Base-by-base conservation (phyloP, 345 rosid species). In the Populus deltoides region DNA sequence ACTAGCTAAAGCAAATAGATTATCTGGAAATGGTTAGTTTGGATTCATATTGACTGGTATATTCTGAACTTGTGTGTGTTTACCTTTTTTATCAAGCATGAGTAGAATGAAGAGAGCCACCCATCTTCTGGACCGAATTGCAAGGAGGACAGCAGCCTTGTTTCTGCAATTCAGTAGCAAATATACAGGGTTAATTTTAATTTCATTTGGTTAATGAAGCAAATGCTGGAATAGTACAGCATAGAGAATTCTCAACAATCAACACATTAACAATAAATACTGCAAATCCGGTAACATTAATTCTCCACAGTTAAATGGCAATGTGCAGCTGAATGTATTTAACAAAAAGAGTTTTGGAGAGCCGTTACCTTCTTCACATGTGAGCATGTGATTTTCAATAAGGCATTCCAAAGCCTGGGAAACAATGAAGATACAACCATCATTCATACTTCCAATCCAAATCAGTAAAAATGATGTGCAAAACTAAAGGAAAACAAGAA, bases 331-430 rank as follows among this genome's bases (percentile, higher is more conserved):
- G 55, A 49, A 49, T 17, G 20, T 49, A 49, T 47, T 3, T 10
- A n/a, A 43, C 9, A 71, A 76, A 63, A 47, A 22, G 1, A 76
- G 75, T 39, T 68, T 72, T 10, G 73, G 35, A 41, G 80, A 77
- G 36, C 68, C 75, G 57, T 74, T 83, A 92, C 99, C 99, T 89
- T 96, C 98, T 77, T 96, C 95, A 72, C 90, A 84, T 57, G 98
- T 90, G 77, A 96, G 97, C 97, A 96, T 93, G 86, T 96, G 98
- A 82, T 92, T 92, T 81, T 91, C 97, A 83, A 89, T 83, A 76
- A 93, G 97, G 88, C 99, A 89, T 80, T 96, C 99, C 88, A 93
- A 85, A 81, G 99, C 98, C 99, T 93, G 91, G 75, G 74, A 86
- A 78, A 79, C 57, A 78, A 78, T 47, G 49, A 18, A 70, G 22